Conservation (phyloP, 2,329 filamentous ascomycete genomes). For the Colletotrichum chlorophyti region DNA sequence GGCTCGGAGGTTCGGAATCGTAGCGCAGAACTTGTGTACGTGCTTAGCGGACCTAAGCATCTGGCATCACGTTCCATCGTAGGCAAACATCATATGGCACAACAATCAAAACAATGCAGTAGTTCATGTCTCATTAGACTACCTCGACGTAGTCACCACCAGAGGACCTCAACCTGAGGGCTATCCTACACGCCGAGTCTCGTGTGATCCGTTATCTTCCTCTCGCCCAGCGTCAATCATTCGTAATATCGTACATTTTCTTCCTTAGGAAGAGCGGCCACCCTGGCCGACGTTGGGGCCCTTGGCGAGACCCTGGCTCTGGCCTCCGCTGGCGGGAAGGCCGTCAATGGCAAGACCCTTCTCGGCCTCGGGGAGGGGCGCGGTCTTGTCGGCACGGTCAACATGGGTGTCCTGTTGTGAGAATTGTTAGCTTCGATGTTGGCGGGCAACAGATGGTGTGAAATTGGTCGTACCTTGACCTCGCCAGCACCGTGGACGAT, state of each 20-base stretch:
- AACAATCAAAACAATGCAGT: background rate
- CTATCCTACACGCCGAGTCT: background rate
- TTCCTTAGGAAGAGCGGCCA: conserved; percentile 16
- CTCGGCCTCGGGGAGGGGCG: conserved; percentile 53
- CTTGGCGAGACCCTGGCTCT: conserved; percentile 49
- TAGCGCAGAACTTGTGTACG: too few relatives aligned
- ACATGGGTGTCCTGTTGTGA: conserved; percentile 41
- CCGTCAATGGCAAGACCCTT: conserved; percentile 50
- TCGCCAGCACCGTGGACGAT: conserved; percentile 52
- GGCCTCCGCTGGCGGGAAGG: conserved; percentile 49
- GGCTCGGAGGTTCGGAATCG: too few relatives aligned
- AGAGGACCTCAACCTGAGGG: background rate
- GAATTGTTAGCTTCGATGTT: background rate
- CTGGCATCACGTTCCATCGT: too few relatives aligned
- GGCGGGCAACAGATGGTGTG: background rate
- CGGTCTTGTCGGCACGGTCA: conserved; percentile 56
- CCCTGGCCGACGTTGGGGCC: conserved; percentile 51
- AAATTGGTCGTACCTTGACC: conserved; percentile 41
- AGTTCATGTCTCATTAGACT: conserved; percentile 19
- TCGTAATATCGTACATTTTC: too few relatives aligned
- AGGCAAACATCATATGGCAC: background rate
- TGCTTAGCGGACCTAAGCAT: too few relatives aligned
- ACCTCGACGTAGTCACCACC: conserved; percentile 17
- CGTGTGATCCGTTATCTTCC: background rate
- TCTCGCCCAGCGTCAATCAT: background rate